Evolutionary conservation across 768 basidiomycete genomes (phyloP), one percentile per base, ranked within the genome.

Genomic region (Auricularia heimuer): DNA sequence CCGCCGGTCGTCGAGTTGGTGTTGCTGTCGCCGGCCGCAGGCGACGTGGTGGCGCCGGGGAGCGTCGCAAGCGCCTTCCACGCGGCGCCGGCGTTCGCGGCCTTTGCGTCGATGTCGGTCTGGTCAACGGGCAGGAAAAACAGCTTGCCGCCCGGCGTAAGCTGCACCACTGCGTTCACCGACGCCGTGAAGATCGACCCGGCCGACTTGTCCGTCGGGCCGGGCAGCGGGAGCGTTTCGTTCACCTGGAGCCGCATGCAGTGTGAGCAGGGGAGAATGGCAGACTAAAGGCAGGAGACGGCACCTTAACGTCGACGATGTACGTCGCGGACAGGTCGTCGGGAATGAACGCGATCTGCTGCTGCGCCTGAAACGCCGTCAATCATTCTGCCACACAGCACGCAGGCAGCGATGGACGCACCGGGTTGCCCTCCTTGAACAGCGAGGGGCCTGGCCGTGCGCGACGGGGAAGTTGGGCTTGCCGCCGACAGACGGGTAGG

Each of bases 341-440:
- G 21, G 91, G 90, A 66, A 92, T 80, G 75, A 85, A 93, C 2
- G 87, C 88, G 71, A 92, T 87, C 73, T 89, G 85, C 65, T 85
- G 78, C 69, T 90, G 89, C 14, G 87, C 85, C 81, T 87, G 61
- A 10, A 61, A 10, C 58, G 29, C 4, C 29, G 37, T 64, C 58
- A 65, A 36, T 8, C 35, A 47, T 4, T 61, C 18, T 39, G 51
- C 67, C 58, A 6, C 29, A 60, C 47, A 36, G 3, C 7, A 29
- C 44, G 63, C 33, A n/a, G 54, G 54, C 2, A 11, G 29, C 12
- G 33, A 12, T 16, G 35, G 24, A 42, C 34, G 54, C 63, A 70
- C 83, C 63, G 73, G 84, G 12, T 14, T 87, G 61, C 81, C 82
- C 45, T 67, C 66, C 0, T 81, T 79, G 79, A 90, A 91, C 76